Evolutionary conservation across 2,329 filamentous ascomycete genomes (phyloP).

Genomic region (Fusarium sp.): DNA sequence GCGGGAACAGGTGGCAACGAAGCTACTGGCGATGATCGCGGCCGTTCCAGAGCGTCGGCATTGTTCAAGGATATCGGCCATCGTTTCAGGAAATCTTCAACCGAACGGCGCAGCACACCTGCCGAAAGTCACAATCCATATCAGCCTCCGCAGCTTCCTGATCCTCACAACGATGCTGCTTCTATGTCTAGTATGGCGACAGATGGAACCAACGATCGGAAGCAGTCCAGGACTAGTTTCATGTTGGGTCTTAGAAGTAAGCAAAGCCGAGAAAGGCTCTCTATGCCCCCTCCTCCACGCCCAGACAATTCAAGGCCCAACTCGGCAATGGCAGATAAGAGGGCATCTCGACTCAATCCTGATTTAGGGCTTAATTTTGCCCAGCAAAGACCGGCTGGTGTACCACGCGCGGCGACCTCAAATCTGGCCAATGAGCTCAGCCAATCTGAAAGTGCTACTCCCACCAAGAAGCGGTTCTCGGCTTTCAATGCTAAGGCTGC

Average conservation of each 20-base stretch:
- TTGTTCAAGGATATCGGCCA: slow-evolving; percentile 66
- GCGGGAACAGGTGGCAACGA: slow-evolving; percentile 35
- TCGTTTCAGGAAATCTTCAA: slow-evolving; percentile 54
- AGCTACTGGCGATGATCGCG: slow-evolving; percentile 50
- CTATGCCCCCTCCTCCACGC: slow-evolving; percentile 34
- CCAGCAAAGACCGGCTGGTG: slow-evolving; percentile 31
- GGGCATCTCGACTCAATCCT: slow-evolving; percentile 55
- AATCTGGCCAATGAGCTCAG: slow-evolving; percentile 39
- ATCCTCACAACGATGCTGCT: slow-evolving; percentile 52
- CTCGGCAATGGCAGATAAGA: slow-evolving; percentile 52
- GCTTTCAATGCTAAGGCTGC: slow-evolving; percentile 52
- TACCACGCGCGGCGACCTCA: slow-evolving; percentile 43
- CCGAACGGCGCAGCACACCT: slow-evolving; percentile 51
- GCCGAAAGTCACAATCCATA: slow-evolving; percentile 34
- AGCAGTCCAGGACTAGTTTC: slow-evolving; percentile 56
- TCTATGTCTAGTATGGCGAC: slow-evolving; percentile 58
- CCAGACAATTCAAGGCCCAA: slow-evolving; percentile 34
- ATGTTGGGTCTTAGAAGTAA: slow-evolving; percentile 50
- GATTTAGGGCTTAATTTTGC: slow-evolving; percentile 39
- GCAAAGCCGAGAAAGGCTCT: slow-evolving; percentile 30
- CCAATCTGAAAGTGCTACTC: slow-evolving; percentile 19
- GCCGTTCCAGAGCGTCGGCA: slow-evolving; percentile 55
- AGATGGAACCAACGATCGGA: slow-evolving; percentile 54
- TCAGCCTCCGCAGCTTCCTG: slow-evolving; percentile 22
- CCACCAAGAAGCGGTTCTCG: slow-evolving; percentile 61